Percentiles rank a stretch among this genome's conserved stretches.
Evolutionary conservation across 2,329 filamentous ascomycete species (phyloP).

Genomic region (Graphium sp.): DNA sequence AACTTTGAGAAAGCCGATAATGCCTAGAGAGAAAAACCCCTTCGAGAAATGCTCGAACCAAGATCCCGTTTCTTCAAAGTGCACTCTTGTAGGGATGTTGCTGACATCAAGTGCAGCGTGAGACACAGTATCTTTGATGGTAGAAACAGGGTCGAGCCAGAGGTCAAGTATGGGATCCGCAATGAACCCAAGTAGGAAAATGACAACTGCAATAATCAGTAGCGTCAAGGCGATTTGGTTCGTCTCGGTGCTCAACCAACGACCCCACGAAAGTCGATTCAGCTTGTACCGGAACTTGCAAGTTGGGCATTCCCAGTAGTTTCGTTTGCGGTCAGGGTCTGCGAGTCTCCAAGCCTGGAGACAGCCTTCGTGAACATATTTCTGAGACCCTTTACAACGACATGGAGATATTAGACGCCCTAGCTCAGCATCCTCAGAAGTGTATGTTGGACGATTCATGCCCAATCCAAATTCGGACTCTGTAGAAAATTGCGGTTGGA

Average conservation of each 20-base stretch:
- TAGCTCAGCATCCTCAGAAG: constrained; percentile 55
- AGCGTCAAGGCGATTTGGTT: constrained; percentile 58
- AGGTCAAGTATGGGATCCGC: constrained; percentile 85
- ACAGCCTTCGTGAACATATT: constrained; percentile 89
- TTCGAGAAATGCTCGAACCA: constrained; percentile 82
- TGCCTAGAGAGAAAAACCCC: constrained; percentile 74
- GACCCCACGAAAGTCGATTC: constrained; percentile 59
- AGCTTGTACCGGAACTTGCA: constrained; percentile 74
- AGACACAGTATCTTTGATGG: constrained; percentile 34
- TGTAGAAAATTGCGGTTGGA: constrained; percentile 28
- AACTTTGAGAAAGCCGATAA: constrained; percentile 73
- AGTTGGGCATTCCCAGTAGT: constrained; percentile 78
- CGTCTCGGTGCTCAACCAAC: constrained; percentile 47
- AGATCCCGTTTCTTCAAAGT: constrained; percentile 28
- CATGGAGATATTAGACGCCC: constrained; percentile 78
- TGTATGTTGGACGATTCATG: constrained; percentile 33
- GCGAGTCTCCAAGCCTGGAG: constrained; percentile 68
- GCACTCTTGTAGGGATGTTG: constrained; percentile 7
- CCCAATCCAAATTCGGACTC: constrained; percentile 15
- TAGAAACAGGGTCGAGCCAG: constrained; percentile 63
- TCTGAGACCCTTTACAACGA: constrained; percentile 81
- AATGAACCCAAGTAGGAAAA: constrained; percentile 79
- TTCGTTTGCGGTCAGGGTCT: constrained; percentile 45
- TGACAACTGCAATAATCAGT: constrained; percentile 48
- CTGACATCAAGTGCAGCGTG: constrained; percentile 15